phyloP scores from a whole-genome alignment of 2,329 filamentous ascomycete genomes.

The Ambrosiella beaveri region DNA sequence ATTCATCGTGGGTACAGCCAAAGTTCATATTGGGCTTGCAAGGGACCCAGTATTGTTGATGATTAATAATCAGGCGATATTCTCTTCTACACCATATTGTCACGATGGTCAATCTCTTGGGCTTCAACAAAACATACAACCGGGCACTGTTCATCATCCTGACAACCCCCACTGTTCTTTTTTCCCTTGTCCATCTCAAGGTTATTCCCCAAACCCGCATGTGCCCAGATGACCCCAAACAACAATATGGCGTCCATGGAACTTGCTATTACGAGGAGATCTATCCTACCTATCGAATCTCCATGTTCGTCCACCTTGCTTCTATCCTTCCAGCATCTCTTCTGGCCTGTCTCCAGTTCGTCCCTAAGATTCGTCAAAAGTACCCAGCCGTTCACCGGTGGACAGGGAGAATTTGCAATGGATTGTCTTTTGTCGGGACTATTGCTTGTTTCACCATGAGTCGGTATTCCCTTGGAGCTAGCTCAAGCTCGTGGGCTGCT shows the following conservation, averaged over 20 bases:
- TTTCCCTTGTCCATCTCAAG: not conserved
- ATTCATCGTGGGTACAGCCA: too few species aligned
- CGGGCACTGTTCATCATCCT: slow-evolving; percentile 1
- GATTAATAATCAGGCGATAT: not conserved
- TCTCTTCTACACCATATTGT: not conserved
- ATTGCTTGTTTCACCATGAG: slow-evolving; percentile 1
- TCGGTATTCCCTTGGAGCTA: not conserved
- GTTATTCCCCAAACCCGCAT: slow-evolving; percentile 3
- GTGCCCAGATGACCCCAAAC: not conserved
- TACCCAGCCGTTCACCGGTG: not conserved
- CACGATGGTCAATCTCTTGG: not conserved
- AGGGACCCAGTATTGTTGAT: not conserved
- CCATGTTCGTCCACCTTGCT: slow-evolving; percentile 1
- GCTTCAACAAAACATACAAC: slow-evolving; percentile 4
- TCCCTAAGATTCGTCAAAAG: slow-evolving; percentile 4
- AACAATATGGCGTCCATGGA: slow-evolving; percentile 4
- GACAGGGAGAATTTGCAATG: not conserved
- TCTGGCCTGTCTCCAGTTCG: slow-evolving; percentile 5
- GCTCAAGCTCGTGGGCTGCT: not conserved
- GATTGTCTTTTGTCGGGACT: not conserved
- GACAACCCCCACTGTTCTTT: slow-evolving; percentile 1
- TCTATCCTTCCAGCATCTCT: slow-evolving; percentile 5
- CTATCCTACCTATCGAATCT: not conserved
- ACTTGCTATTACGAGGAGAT: slow-evolving; percentile 8
- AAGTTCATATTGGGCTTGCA: too few species aligned